A percentile compares a stretch with the other conserved stretches of the same genome.
phyloP scores from a whole-genome alignment of 345 rosid species.

The Heritiera fomes region DNA sequence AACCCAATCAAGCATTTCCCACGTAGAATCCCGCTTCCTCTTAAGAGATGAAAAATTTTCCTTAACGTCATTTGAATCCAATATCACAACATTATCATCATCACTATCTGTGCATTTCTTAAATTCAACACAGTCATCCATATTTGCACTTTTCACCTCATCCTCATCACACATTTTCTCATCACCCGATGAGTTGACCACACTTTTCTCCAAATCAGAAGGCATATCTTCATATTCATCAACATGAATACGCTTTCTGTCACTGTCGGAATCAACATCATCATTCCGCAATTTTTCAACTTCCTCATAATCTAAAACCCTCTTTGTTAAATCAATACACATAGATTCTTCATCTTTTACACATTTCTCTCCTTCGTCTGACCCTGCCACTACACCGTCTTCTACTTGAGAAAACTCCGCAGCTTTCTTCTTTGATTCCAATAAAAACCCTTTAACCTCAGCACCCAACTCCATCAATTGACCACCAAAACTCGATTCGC shows the following conservation, averaged over 20 bases:
- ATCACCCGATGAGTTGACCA: constrained; percentile 10
- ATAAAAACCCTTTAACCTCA: constrained; percentile 38
- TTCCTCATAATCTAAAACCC: constrained; percentile 24
- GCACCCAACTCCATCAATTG: constrained; percentile 35
- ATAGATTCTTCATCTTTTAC: constrained; percentile 32
- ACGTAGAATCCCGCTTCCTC: constrained; percentile 55
- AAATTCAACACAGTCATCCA: constrained; percentile 18
- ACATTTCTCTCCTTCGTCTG: constrained; percentile 32
- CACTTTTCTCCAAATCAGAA: constrained; percentile 2
- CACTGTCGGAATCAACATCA: constrained; percentile 21
- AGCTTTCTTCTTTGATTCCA: constrained; percentile 34
- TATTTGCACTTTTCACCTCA: constrained; percentile 27
- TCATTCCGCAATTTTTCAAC: constrained; percentile 27
- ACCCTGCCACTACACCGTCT: constrained; percentile 24
- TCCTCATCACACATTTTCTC: constrained; percentile 5
- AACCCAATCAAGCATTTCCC: constrained; percentile 60
- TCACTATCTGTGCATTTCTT: constrained; percentile 11
- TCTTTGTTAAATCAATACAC: constrained; percentile 24
- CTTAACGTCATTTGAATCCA: constrained; percentile 17
- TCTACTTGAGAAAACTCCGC: constrained; percentile 29
- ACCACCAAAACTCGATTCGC: constrained; percentile 19
- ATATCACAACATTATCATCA: constrained; percentile 25
- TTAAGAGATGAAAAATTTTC: constrained; percentile 31
- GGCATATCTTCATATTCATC: constrained; percentile 3
- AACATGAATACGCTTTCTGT: constrained; percentile 20